Percentiles rank a stretch among this genome's conserved stretches.
Conservation (phyloP, 2,329 filamentous ascomycete species). For the Colletotrichum coccodes region DNA sequence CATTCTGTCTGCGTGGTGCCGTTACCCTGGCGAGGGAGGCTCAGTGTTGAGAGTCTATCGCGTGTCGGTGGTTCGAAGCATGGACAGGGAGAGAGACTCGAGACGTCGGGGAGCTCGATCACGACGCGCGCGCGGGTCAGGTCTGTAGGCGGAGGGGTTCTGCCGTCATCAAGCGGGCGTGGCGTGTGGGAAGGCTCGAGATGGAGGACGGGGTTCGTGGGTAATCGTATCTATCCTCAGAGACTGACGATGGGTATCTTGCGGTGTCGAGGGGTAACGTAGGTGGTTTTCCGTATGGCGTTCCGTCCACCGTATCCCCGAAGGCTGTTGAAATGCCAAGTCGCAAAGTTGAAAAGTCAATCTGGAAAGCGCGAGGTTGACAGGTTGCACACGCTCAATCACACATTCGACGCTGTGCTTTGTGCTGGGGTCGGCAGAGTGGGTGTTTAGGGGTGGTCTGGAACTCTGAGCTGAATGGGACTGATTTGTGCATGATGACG, state of each 20-base stretch:
- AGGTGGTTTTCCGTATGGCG: not conserved
- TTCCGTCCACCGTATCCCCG: not conserved
- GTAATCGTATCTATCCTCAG: not conserved
- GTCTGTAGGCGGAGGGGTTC: not conserved
- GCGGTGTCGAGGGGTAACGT: not conserved
- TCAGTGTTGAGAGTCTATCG: conserved; percentile 13
- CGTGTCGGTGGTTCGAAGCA: conserved; percentile 9
- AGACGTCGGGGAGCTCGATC: not conserved
- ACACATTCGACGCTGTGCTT: not conserved
- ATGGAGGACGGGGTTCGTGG: conserved; percentile 5
- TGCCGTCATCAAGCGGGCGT: conserved; percentile 13
- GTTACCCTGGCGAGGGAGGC: conserved; percentile 71
- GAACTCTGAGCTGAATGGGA: conserved; percentile 4
- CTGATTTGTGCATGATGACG: conserved; percentile 32
- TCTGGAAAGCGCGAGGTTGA: not conserved
- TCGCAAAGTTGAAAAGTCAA: not conserved
- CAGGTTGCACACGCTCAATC: not conserved
- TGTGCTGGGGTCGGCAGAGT: conserved; percentile 22
- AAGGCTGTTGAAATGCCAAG: conserved; percentile 2
- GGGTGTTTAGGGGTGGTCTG: conserved; percentile 3
- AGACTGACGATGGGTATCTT: conserved; percentile 10
- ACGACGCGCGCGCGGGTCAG: not conserved
- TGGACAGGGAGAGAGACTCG: conserved; percentile 16
- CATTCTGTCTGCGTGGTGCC: conserved; percentile 76
- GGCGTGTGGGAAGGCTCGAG: not conserved